These are phyloP conservation scores for Colletotrichum gloeosporioides DNA, from an alignment of 2,329 filamentous ascomycete species.

Conservation along the genomic window DNA sequence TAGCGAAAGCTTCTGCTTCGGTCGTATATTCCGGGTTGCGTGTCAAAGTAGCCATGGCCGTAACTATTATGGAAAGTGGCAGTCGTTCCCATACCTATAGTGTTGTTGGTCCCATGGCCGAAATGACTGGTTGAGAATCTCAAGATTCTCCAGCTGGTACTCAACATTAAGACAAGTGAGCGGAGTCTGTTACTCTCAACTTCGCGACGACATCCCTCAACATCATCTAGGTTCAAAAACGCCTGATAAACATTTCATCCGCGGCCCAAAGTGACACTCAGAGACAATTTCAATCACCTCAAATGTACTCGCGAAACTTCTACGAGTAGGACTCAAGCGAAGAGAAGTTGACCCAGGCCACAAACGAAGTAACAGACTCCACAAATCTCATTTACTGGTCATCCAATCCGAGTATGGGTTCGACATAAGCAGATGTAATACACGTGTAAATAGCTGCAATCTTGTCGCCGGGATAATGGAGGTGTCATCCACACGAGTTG, in stretches of 20 bases:
- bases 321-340: neutral
- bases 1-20: neutral
- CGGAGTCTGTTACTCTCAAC: neutral
- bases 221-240: neutral
- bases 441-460: neutral
- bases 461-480: neutral
- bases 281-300: neutral
- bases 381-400: neutral
- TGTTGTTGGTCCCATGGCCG: neutral
- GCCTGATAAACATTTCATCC: neutral
- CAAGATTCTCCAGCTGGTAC: accelerated
- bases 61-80: neutral
- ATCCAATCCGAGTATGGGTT: neutral
- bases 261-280: neutral
- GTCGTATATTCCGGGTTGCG: neutral
- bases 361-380: neutral
- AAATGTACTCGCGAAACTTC: neutral
- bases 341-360: neutral
- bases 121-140: neutral
- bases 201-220: neutral
- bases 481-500: neutral
- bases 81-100: neutral
- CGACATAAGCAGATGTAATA: neutral
- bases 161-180: neutral
- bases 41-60: neutral